phyloP scores from a whole-genome alignment of 1,284 basidiomycete genomes.

The Singerocomus inundabilis region DNA sequence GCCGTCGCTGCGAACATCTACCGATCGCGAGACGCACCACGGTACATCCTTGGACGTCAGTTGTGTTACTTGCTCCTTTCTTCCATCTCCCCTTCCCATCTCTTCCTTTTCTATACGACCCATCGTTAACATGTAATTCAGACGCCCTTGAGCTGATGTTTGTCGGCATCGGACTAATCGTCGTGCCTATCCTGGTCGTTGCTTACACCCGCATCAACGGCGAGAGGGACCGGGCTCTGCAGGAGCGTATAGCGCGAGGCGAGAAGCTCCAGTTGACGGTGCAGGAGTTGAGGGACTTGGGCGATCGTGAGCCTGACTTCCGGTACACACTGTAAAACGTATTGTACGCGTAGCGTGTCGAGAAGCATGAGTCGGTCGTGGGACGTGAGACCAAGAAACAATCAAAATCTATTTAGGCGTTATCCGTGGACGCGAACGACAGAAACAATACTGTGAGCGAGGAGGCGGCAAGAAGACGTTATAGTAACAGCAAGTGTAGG shows the following conservation, averaged over 20 bases:
- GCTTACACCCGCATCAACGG: slow-evolving; percentile 57
- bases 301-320: slow-evolving; percentile 65
- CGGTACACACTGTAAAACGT: slow-evolving; percentile 58
- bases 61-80: slow-evolving; percentile 30
- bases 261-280: slow-evolving; percentile 18
- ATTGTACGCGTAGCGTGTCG: too few species aligned
- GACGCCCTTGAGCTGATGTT: slow-evolving; percentile 70
- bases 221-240: slow-evolving; percentile 38
- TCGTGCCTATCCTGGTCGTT: slow-evolving; percentile 47
- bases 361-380: too few species aligned
- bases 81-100: too few species aligned
- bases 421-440: too few species aligned
- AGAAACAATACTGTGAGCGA: too few species aligned
- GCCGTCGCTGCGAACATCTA: slow-evolving; percentile 53
- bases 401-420: too few species aligned
- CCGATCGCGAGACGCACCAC: slow-evolving; percentile 54
- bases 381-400: too few species aligned
- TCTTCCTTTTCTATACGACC: too few species aligned
- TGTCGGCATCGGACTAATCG: slow-evolving; percentile 59
- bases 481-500: too few species aligned
- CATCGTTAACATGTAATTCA: too few species aligned
- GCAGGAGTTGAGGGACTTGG: slow-evolving; percentile 40
- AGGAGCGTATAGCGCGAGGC: slow-evolving; percentile 33
- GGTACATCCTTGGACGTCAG: slow-evolving; percentile 56
- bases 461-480: too few species aligned